Evolutionary conservation across 2,329 filamentous ascomycete genomes (phyloP), one percentile per base, ranked within the genome.

Genomic region (Colletotrichum endophyticum): DNA sequence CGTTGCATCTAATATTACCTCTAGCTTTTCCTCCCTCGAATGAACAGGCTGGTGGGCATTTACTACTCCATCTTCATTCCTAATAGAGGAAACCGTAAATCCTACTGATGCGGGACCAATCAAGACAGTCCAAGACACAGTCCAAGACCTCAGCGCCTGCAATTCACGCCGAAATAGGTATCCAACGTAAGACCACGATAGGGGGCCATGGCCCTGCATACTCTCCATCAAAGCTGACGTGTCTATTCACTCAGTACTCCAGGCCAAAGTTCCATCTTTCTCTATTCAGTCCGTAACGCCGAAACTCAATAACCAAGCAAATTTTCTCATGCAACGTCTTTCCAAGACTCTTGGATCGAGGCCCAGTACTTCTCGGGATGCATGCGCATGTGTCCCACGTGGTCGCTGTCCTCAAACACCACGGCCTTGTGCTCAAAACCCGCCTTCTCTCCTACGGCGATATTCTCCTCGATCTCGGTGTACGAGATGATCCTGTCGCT

Each of bases 321-420:
- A 12, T 25, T 34, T 6, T 11, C n/a, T 71, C 28, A 66, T n/a
- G 39, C 44, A 34, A 56, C 57, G 49, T 66, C 63, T 53, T 79
- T 79, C 83, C 83, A 84, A 27, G 79, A 79, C 5, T 73, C 71
- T 30, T 78, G 66, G 36, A 90, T 87, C 0, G 85, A 82, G 2
- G 78, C 80, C 92, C 92, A 94, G 80, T 94, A 94, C 81, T 88
- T 85, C 36, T 86, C 86, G 1, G 89, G 88, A 72, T 92, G 88
- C 81, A 87, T 83, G 22, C 89, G 85, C 84, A 94, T 89, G 80
- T 94, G 91, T 2, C 90, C 91, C 22, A 92, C 92, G 81, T 94
- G 92, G 2, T 87, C 84, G 66, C 89, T 92, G 6, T 88, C 89
- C 66, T 91, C 87, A 77, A 94, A 94, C 34, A 88, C 79, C 73